Base-by-base conservation (phyloP, 805 yeast genomes). In the Diddensiella transvaalensis region DNA sequence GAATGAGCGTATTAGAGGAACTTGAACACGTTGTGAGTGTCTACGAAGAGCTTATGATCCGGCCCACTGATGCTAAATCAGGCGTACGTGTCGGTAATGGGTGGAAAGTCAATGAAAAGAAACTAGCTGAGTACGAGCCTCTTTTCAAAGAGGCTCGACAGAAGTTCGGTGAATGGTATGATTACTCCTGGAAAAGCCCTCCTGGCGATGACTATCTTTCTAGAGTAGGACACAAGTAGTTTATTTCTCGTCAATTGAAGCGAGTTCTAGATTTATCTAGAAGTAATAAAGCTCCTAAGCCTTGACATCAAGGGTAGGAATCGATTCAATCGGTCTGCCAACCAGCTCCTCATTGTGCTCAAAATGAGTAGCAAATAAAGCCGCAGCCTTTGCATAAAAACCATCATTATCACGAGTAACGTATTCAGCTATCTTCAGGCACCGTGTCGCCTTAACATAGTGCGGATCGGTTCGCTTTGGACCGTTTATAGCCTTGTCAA, bases 401-500 rank as follows among this genome's bases (percentile, higher is more conserved):
- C 53, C 60, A 19, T 47, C 22, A 3, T 40, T 47, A 33, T 56
- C 56, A 6, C 47, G 23, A 3, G 45, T 37, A 24, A 50, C 36
- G 15, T 22, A 8, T 21, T 58, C 60, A 0, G 60, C 48, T 26
- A 55, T 46, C 36, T 55, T 39, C 40, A 56, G 30, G 2, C 60
- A 53, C 17, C 62, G 35, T 13, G 55, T 38, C 1, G 55, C 60
- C 42, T 58, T 58, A 35, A 54, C 49, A 15, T 32, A 40, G 42
- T 57, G 60, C 8, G 49, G 44, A 23, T 58, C 60, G 36, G 36
- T 49, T 23, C 40, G 38, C 26, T 52, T 42, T 3, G 46, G 42
- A 3, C 60, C 55, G 4, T 36, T 38, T 11, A 58, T 46, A n/a
- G 56, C 53, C 17, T 32, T 36, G 4, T 50, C 51, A 19, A 58